Percentiles rank a stretch among this genome's conserved stretches.
These are phyloP conservation scores for Sporisorium graminicola DNA, from an alignment of 1,284 basidiomycete species.

Conservation along the genomic window DNA sequence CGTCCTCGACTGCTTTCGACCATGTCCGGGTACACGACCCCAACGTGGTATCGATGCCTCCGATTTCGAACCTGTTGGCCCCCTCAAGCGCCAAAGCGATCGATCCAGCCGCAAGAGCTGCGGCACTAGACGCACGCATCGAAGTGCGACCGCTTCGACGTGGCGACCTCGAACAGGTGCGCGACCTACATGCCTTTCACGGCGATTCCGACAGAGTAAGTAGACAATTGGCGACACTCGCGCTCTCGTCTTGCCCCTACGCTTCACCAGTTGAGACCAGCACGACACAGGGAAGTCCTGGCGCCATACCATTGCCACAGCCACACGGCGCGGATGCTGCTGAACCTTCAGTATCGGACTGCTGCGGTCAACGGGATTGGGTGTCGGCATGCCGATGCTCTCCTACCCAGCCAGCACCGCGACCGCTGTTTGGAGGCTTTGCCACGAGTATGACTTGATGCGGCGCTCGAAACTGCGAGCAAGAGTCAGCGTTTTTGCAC, in stretches of 20 bases:
- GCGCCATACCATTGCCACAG: slow-evolving; percentile 7
- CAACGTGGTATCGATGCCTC: slow-evolving; percentile 26
- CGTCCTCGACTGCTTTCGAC: slow-evolving; percentile 13
- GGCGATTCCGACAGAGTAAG: slow-evolving; percentile 65
- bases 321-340: slow-evolving; percentile 3
- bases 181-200: slow-evolving; percentile 62
- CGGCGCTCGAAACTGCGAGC: neutral
- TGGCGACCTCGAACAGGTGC: slow-evolving; percentile 63
- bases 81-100: slow-evolving; percentile 33
- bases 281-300: slow-evolving; percentile 32
- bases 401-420: slow-evolving; percentile 18
- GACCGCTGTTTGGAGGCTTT: slow-evolving; percentile 38
- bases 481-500: no score
- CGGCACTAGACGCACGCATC: slow-evolving; percentile 60
- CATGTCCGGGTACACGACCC: slow-evolving; percentile 31
- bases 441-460: slow-evolving; percentile 22
- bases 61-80: slow-evolving; percentile 10
- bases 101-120: slow-evolving; percentile 51
- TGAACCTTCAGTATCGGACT: slow-evolving; percentile 6
- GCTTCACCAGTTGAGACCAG: slow-evolving; percentile 42
- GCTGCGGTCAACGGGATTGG: slow-evolving; percentile 17
- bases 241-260: slow-evolving; percentile 20
- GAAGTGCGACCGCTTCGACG: slow-evolving; percentile 56
- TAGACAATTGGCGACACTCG: slow-evolving; percentile 20
- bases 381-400: slow-evolving; percentile 29